These are phyloP conservation scores for Rhododendron kiyosumense DNA, from an alignment of 148 eudicot species.

Conservation along the genomic window DNA sequence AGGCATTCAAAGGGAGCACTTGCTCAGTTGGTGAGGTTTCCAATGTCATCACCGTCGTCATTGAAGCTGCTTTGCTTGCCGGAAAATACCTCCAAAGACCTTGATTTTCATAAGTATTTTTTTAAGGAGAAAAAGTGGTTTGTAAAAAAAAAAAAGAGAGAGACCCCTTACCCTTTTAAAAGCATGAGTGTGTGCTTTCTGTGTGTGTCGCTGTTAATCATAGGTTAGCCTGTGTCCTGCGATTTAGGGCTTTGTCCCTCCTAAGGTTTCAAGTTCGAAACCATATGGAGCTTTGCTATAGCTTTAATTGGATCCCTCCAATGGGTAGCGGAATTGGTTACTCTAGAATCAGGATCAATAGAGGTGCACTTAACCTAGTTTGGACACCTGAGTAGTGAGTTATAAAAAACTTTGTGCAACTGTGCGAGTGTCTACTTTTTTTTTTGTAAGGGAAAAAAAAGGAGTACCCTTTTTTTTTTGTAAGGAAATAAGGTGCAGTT, in stretches of 20 bases:
- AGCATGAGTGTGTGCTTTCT: not conserved
- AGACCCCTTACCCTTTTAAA: not conserved
- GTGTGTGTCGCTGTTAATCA: not conserved
- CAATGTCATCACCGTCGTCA: slow-evolving; percentile 30
- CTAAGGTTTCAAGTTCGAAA: too few species aligned
- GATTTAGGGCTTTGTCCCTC: not conserved
- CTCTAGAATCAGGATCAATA: too few species aligned
- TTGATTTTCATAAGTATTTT: not conserved
- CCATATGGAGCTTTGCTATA: not conserved
- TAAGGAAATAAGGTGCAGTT: too few species aligned
- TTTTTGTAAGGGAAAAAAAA: too few species aligned
- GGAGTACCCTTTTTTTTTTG: too few species aligned
- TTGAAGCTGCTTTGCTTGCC: slow-evolving; percentile 61
- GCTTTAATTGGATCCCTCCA: too few species aligned
- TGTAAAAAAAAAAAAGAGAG: not conserved
- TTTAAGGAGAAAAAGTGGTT: not conserved
- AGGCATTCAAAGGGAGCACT: slow-evolving; percentile 46
- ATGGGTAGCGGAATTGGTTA: not conserved
- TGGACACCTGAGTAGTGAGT: too few species aligned
- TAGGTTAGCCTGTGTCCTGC: not conserved
- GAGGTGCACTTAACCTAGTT: too few species aligned
- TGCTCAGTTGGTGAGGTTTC: slow-evolving; percentile 46
- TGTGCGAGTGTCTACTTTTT: too few species aligned
- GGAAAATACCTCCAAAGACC: slow-evolving; percentile 23
- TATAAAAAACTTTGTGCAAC: too few species aligned